phyloP scores from a whole-genome alignment of 345 rosid species.

The Alliaria petiolata region DNA sequence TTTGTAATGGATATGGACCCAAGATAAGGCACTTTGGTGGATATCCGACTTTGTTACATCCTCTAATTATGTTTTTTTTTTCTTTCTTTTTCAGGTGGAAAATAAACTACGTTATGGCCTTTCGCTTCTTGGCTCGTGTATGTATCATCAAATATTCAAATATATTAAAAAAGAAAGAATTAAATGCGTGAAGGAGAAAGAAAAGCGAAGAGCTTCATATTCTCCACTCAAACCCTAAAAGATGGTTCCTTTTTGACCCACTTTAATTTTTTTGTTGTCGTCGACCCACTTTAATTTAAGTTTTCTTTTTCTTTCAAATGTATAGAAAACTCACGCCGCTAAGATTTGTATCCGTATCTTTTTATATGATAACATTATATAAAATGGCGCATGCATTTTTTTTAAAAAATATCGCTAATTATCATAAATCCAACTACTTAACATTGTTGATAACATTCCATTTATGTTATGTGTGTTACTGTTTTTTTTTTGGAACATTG shows the following conservation, averaged over 20 bases:
- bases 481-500: too few species aligned
- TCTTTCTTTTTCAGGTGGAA: constrained; percentile 25
- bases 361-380: too few species aligned
- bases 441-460: background rate
- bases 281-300: constrained; percentile 10
- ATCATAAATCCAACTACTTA: too few species aligned
- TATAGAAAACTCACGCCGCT: constrained; percentile 21
- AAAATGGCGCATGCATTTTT: too few species aligned
- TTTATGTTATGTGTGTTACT: background rate
- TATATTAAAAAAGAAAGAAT: background rate
- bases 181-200: constrained; percentile 18
- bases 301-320: background rate
- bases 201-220: constrained; percentile 24
- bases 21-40: constrained; percentile 7
- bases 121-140: background rate
- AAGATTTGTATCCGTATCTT: background rate
- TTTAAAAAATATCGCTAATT: too few species aligned
- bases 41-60: background rate
- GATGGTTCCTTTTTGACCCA: constrained; percentile 20
- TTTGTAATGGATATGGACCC: constrained; percentile 14
- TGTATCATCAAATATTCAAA: background rate
- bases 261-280: too few species aligned
- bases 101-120: constrained; percentile 5
- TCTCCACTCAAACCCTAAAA: constrained; percentile 26
- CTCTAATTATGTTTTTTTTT: background rate